Conservation (phyloP, 257 asterid species). For the Nyctanthes arbortristis region DNA sequence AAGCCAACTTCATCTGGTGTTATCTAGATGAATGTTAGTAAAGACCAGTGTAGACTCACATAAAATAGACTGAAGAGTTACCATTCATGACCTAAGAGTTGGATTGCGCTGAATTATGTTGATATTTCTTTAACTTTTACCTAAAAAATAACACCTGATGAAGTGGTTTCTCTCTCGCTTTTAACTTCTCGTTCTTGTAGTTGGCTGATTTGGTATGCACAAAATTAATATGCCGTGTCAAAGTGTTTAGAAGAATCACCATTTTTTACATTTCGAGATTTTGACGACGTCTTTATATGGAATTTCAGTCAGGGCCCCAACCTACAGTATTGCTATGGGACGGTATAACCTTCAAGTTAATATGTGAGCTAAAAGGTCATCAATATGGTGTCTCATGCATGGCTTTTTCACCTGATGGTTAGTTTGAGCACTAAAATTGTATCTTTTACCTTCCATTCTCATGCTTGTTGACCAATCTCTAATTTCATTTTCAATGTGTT, state of each 20-base stretch:
- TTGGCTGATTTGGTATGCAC: background rate
- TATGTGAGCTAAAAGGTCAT: constrained; percentile 62
- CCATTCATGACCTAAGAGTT: background rate
- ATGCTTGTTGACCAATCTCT: constrained; percentile 12
- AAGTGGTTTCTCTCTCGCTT: background rate
- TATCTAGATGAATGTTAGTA: background rate
- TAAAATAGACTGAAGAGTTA: too few relatives aligned
- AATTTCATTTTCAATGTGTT: constrained; percentile 4
- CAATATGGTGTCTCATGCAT: constrained; percentile 65
- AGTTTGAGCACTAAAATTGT: constrained; percentile 32
- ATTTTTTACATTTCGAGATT: background rate
- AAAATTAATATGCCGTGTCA: background rate
- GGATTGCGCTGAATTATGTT: background rate
- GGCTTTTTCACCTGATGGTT: constrained; percentile 69
- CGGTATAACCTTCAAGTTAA: constrained; percentile 35
- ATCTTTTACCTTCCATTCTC: constrained; percentile 1
- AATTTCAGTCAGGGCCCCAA: constrained; percentile 58
- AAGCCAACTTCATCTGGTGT: background rate
- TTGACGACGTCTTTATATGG: constrained; percentile 11
- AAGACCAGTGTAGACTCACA: background rate
- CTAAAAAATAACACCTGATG: background rate
- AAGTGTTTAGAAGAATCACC: background rate
- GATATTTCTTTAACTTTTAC: background rate
- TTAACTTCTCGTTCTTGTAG: too few relatives aligned
- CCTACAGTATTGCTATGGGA: constrained; percentile 67